Conservation (phyloP, 2,329 filamentous ascomycete species). For the Penicillium olsonii region DNA sequence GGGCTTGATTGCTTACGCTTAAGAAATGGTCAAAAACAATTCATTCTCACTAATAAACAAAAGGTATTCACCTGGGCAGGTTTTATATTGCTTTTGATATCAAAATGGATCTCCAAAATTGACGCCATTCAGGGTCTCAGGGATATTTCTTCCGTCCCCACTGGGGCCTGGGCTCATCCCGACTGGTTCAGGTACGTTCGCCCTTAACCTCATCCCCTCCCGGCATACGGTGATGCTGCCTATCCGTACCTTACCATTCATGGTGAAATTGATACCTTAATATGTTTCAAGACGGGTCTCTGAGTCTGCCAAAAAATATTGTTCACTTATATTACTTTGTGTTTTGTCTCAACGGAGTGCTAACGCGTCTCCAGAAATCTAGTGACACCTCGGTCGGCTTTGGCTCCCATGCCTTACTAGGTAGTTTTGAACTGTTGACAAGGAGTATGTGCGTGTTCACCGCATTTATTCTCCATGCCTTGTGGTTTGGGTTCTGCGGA, state of each 20-base stretch:
- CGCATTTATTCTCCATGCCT: too few relatives aligned
- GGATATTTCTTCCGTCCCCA: constrained; percentile 7
- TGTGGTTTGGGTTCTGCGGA: too few relatives aligned
- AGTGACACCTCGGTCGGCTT: too few relatives aligned
- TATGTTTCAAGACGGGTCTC: constrained; percentile 30
- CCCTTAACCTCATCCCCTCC: not conserved
- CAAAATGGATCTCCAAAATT: too few relatives aligned
- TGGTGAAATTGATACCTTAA: constrained; percentile 23
- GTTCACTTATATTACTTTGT: not conserved
- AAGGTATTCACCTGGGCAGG: too few relatives aligned
- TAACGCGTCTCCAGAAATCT: constrained; percentile 1
- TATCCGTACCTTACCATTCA: constrained; percentile 16
- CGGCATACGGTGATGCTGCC: constrained; percentile 19
- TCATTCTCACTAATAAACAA: too few relatives aligned
- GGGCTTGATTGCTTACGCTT: too few relatives aligned
- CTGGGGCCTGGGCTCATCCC: constrained; percentile 8
- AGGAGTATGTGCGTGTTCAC: too few relatives aligned
- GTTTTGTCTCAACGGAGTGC: not conserved
- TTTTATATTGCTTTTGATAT: too few relatives aligned
- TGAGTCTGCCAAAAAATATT: constrained; percentile 14
- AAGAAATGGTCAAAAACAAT: too few relatives aligned
- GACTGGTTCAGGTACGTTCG: constrained; percentile 18
- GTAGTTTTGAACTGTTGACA: too few relatives aligned
- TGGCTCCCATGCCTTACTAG: too few relatives aligned
- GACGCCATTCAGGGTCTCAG: not conserved